These are phyloP conservation scores for Colletotrichum tropicicola DNA, from an alignment of 2,329 filamentous ascomycete genomes.

Conservation along the genomic window DNA sequence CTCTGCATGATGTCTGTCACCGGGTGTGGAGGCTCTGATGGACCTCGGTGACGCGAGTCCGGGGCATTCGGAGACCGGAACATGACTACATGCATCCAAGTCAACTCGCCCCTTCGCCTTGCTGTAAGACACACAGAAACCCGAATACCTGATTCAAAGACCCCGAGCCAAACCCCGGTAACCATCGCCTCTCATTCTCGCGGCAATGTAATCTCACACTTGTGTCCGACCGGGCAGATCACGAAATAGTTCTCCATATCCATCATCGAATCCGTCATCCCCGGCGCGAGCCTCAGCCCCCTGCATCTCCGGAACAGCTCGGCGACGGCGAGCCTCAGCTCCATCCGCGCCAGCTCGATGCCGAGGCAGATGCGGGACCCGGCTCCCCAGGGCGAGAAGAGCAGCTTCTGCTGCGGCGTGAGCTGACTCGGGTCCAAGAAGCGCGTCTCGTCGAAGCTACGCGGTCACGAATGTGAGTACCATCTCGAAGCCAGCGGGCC, in stretches of 20 bases:
- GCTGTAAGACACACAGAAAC: too few relatives aligned
- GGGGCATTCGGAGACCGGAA: too few relatives aligned
- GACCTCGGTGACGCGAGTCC: too few relatives aligned
- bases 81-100: too few relatives aligned
- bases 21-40: not conserved
- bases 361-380: conserved; percentile 61
- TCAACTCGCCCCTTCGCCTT: too few relatives aligned
- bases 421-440: conserved; percentile 2
- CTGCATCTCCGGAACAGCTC: conserved; percentile 61
- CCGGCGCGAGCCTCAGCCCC: conserved; percentile 40
- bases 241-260: conserved; percentile 43
- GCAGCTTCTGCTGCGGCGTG: conserved; percentile 51
- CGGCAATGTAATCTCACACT: conserved; percentile 37
- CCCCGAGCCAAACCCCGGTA: not conserved
- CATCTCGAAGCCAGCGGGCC: not conserved
- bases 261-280: conserved; percentile 48
- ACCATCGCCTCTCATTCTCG: not conserved
- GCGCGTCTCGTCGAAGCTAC: conserved; percentile 24
- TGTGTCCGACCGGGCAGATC: conserved; percentile 39
- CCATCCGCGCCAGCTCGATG: conserved; percentile 64
- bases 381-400: conserved; percentile 62
- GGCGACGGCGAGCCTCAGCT: conserved; percentile 60
- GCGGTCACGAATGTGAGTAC: not conserved
- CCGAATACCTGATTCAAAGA: not conserved
- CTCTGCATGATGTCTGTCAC: not conserved